These are phyloP conservation scores for Globisporangium abappressorium DNA, from an alignment of 352 stramenopile species.

Conservation along the genomic window DNA sequence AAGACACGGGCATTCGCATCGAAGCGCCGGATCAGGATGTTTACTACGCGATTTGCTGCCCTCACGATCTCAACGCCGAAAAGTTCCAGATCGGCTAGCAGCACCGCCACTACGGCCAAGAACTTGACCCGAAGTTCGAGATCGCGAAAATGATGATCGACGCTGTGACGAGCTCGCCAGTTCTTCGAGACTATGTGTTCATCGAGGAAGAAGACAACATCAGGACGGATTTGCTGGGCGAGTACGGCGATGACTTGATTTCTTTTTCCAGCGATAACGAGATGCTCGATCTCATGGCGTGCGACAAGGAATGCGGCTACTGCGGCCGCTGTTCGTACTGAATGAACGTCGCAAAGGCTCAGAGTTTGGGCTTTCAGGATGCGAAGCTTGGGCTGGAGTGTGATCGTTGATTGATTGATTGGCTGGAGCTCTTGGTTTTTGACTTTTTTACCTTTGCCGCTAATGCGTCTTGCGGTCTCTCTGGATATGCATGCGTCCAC, in stretches of 20 bases:
- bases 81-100: neutral
- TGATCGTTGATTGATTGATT: neutral
- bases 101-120: neutral
- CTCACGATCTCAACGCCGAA: neutral
- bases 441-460: no score
- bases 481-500: no score
- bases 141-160: neutral
- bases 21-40: neutral
- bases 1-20: neutral
- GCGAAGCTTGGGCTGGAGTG: neutral
- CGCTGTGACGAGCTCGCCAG: neutral
- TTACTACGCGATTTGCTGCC: neutral
- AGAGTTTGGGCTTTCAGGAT: neutral
- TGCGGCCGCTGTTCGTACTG: neutral
- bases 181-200: neutral
- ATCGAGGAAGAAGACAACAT: neutral
- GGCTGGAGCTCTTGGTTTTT: no score
- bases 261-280: neutral
- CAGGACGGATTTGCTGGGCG: neutral
- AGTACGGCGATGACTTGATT: neutral
- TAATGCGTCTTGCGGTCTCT: no score
- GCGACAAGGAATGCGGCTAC: neutral
- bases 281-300: neutral
- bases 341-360: neutral
- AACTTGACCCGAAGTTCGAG: neutral